These are phyloP conservation scores for Leccinum uliginosum DNA, from an alignment of 768 basidiomycete species.

Conservation along the genomic window DNA sequence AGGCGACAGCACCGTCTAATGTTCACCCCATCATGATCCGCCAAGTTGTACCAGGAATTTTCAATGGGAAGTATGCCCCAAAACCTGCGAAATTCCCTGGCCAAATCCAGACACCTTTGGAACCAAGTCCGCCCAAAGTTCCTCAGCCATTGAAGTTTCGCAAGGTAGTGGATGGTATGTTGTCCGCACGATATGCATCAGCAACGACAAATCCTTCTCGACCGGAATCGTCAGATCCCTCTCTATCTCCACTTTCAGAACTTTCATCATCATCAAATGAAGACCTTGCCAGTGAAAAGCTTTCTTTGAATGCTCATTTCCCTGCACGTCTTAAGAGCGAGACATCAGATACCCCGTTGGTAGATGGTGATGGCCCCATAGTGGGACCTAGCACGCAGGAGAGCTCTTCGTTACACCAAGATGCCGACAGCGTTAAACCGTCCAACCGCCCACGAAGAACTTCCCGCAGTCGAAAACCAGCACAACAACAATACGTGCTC, in stretches of 20 bases:
- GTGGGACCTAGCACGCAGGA: background rate
- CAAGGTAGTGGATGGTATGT: slow-evolving; percentile 37
- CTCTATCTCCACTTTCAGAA: slow-evolving; percentile 22
- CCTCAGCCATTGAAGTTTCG: slow-evolving; percentile 35
- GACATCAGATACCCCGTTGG: background rate
- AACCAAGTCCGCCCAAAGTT: slow-evolving; percentile 17
- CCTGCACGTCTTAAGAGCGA: background rate
- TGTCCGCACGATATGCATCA: slow-evolving; percentile 25
- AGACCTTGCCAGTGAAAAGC: slow-evolving; percentile 7
- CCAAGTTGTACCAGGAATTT: slow-evolving; percentile 36
- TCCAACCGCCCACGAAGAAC: slow-evolving; percentile 41
- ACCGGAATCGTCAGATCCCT: slow-evolving; percentile 2
- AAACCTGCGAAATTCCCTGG: slow-evolving; percentile 17
- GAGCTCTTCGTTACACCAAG: slow-evolving; percentile 14
- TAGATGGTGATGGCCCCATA: slow-evolving; percentile 11
- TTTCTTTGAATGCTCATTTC: background rate
- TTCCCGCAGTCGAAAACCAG: slow-evolving; percentile 44
- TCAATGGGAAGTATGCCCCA: slow-evolving; percentile 26
- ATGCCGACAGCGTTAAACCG: background rate
- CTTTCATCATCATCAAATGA: slow-evolving; percentile 20
- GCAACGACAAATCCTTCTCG: slow-evolving; percentile 14
- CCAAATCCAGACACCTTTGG: slow-evolving; percentile 9
- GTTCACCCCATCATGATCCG: slow-evolving; percentile 30
- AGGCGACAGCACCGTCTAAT: slow-evolving; percentile 15
- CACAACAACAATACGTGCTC: slow-evolving; percentile 29